Conservation (phyloP, 495 filamentous ascomycete species). For the Daldinia caldariorum region DNA sequence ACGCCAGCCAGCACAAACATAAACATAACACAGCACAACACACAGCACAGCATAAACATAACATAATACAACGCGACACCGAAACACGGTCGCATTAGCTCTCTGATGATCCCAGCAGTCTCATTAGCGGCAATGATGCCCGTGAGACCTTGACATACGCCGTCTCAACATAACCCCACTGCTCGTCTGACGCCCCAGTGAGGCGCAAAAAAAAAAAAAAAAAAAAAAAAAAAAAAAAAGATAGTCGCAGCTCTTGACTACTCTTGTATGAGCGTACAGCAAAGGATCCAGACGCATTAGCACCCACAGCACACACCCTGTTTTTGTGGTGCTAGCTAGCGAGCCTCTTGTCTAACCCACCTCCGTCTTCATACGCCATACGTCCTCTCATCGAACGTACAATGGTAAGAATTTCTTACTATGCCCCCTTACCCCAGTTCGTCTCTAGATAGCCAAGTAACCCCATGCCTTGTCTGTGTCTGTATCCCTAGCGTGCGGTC, state of each 20-base stretch:
- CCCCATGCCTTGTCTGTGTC: conserved; percentile 32
- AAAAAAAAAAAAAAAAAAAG: conserved; percentile 4
- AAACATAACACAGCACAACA: conserved; percentile 21
- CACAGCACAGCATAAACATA: conserved; percentile 35
- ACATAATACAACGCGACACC: conserved; percentile 43
- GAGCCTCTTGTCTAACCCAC: conserved; percentile 53
- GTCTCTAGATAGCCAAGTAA: conserved; percentile 45
- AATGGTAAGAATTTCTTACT: conserved; percentile 60
- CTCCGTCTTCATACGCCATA: conserved; percentile 35
- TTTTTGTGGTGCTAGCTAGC: conserved; percentile 44
- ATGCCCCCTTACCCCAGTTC: conserved; percentile 40
- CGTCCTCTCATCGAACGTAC: conserved; percentile 41
- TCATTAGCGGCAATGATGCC: conserved; percentile 46
- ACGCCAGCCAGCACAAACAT: conserved; percentile 4
- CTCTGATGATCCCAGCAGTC: conserved; percentile 43
- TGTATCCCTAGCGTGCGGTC: conserved; percentile 49
- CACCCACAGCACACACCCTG: conserved; percentile 37
- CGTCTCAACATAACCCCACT: conserved; percentile 48
- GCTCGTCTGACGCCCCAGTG: conserved; percentile 46
- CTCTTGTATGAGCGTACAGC: conserved; percentile 43
- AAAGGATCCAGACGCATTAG: conserved; percentile 27
- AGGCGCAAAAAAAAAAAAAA: conserved; percentile 38
- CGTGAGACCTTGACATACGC: conserved; percentile 50
- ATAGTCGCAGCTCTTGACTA: conserved; percentile 35
- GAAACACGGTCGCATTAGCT: conserved; percentile 43